These are phyloP conservation scores for Trametes cinnabarina DNA, from an alignment of 768 basidiomycete genomes.

Conservation along the genomic window DNA sequence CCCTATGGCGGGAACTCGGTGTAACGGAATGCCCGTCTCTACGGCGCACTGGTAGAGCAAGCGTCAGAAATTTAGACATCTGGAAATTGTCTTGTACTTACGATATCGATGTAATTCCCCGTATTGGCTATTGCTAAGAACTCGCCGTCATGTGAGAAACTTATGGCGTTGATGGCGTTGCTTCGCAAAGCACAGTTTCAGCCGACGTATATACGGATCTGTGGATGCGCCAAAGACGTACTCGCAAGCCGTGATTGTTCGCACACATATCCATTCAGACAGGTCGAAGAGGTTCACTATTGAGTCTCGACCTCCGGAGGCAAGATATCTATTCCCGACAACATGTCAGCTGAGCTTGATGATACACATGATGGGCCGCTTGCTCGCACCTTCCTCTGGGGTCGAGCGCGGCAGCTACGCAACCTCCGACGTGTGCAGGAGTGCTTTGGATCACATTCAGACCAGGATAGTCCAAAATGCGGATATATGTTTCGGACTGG, in stretches of 20 bases:
- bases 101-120: slow-evolving; percentile 76
- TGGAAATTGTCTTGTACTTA: slow-evolving; percentile 32
- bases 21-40: slow-evolving; percentile 70
- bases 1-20: slow-evolving; percentile 71
- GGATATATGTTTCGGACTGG: slow-evolving; percentile 60
- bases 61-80: neutral
- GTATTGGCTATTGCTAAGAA: slow-evolving; percentile 74
- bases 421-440: slow-evolving; percentile 80
- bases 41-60: slow-evolving; percentile 64
- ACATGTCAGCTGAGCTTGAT: neutral
- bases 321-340: slow-evolving; percentile 55
- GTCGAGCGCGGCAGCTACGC: slow-evolving; percentile 71
- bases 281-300: slow-evolving; percentile 82
- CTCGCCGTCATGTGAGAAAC: slow-evolving; percentile 83
- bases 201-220: neutral
- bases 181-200: slow-evolving; percentile 34
- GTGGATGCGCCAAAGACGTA: slow-evolving; percentile 38
- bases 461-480: slow-evolving; percentile 68
- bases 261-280: slow-evolving; percentile 75
- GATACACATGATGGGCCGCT: too few species aligned
- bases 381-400: slow-evolving; percentile 64
- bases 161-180: slow-evolving; percentile 67
- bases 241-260: slow-evolving; percentile 81
- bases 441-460: slow-evolving; percentile 56
- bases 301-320: slow-evolving; percentile 77